Evolutionary conservation across 1,139 yeast species (phyloP).

Genomic region (Yamadazyma diospyri): DNA sequence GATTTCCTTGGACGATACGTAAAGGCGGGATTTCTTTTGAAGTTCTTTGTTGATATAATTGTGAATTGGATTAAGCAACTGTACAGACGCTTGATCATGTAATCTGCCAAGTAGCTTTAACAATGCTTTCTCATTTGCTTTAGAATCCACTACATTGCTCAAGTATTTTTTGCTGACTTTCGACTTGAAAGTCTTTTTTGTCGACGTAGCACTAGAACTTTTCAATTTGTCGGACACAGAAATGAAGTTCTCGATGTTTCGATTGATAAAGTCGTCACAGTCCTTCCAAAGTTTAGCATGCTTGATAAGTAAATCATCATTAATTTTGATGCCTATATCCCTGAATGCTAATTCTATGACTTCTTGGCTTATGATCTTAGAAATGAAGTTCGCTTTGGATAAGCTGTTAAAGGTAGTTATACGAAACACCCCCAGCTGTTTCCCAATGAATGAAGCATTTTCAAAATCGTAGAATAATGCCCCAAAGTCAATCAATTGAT

Average conservation of each 20-base stretch:
- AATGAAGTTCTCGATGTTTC: slow-evolving; percentile 40
- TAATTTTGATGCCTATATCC: slow-evolving; percentile 41
- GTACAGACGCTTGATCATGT: slow-evolving; percentile 43
- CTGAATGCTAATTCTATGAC: slow-evolving; percentile 57
- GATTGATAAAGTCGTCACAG: slow-evolving; percentile 48
- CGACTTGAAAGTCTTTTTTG: slow-evolving; percentile 38
- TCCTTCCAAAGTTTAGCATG: slow-evolving; percentile 64
- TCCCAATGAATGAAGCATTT: slow-evolving; percentile 50
- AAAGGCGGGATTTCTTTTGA: slow-evolving; percentile 45
- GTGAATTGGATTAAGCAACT: slow-evolving; percentile 68
- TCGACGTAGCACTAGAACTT: slow-evolving; percentile 29
- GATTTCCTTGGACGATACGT: slow-evolving; percentile 49
- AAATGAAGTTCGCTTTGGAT: slow-evolving; percentile 57
- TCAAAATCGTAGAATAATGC: slow-evolving; percentile 58
- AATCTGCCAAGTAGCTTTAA: slow-evolving; percentile 48
- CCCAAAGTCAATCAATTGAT: slow-evolving; percentile 56
- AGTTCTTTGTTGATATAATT: slow-evolving; percentile 60
- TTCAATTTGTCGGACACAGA: slow-evolving; percentile 30
- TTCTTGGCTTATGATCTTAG: slow-evolving; percentile 57
- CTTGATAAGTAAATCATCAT: slow-evolving; percentile 41
- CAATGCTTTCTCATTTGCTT: slow-evolving; percentile 43
- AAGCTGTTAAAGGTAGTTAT: slow-evolving; percentile 66
- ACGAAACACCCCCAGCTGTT: slow-evolving; percentile 67
- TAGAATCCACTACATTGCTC: slow-evolving; percentile 37
- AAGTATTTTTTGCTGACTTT: slow-evolving; percentile 47